Base-by-base conservation (phyloP, 257 asterid species). In the Gynochthodes officinalis region DNA sequence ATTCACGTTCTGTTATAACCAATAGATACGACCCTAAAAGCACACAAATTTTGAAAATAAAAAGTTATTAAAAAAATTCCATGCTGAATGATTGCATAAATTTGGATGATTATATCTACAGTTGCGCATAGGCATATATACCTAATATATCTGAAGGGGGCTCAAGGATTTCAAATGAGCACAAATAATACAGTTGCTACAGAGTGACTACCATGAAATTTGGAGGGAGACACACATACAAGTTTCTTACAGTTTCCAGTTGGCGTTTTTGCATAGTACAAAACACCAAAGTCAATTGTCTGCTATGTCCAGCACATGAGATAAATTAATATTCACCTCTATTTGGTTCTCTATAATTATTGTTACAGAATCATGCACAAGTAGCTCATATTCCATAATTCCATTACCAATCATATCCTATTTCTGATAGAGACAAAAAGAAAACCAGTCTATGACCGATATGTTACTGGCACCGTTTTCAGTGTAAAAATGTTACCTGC, bases 1-100 rank as follows among this genome's bases (percentile, higher is more conserved):
- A 84, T 82, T 89, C 91, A 55, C 93, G 96, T 70, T 88, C 98
- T 4, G 89, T 87, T 67, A 95, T 86, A 77, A 88, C 90, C 32
- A 89, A 78, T 73, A 95, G 74, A 83, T 90, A 90, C 57, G 96
- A 83, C 60, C 98, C 99, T 95, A 70, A 73, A 81, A 46, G 77
- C 70, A 81, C 59, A 73, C 46, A 64, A 40, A 65, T 16, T 35
- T 4, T 18, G 52, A 14, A 72, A 57, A 62, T 19, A 10, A 14
- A 4, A 64, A 64, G 59, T 65, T 39, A 64, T 33, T 27, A 40
- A 19, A 71, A 79, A 69, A 69, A 32, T 16, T 18, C 57, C 49
- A 64, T 15, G 11, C 40, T 33, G 15, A 77, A 27, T 46, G 52
- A 23, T 48, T 44, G 48, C 37, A 77, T 27, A 43, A 70, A 35